Conservation (phyloP, 2,329 filamentous ascomycete species). For the Phialocephala sp. region DNA sequence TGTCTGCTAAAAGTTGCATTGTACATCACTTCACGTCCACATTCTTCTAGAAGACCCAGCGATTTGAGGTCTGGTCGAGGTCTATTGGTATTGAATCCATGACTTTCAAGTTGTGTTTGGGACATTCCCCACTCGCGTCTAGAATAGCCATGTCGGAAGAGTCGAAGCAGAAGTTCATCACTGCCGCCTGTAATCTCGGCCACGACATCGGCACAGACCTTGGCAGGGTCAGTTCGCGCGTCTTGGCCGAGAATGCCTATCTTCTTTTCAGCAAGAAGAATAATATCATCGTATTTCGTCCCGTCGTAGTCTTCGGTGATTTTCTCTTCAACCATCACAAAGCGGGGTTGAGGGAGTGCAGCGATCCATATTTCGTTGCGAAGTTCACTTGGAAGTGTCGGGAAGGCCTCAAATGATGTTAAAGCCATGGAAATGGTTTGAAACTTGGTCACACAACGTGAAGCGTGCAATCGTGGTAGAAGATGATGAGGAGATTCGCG, state of each 20-base stretch:
- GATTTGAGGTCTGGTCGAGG: background rate
- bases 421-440: background rate
- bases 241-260: background rate
- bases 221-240: background rate
- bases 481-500: background rate
- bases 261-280: background rate
- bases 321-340: background rate
- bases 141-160: background rate
- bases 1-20: background rate
- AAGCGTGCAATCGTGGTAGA: background rate
- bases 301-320: background rate
- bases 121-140: background rate
- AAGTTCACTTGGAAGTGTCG: background rate
- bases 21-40: background rate
- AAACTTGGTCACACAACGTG: background rate
- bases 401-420: background rate
- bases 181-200: background rate
- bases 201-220: background rate
- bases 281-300: background rate
- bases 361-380: constrained; percentile 1
- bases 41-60: background rate
- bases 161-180: background rate
- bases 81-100: background rate
- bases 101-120: background rate
- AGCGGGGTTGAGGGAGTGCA: constrained; percentile 6